Base-by-base conservation (phyloP, 2,329 filamentous ascomycete genomes). In the Xylaria sp. region DNA sequence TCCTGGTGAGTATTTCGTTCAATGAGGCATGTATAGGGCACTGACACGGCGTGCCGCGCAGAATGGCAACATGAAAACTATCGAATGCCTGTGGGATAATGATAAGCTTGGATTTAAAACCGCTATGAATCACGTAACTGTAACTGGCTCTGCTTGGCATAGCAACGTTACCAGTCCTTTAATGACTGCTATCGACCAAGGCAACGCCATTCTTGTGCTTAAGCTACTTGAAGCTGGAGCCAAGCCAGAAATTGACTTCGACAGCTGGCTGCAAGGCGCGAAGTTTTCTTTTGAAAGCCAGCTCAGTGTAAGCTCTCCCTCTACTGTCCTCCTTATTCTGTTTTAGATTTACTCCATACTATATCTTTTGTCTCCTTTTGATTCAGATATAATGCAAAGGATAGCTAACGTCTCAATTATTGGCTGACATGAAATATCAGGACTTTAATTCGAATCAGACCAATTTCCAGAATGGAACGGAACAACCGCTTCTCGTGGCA, bases 401-500 rank as follows among this genome's bases (percentile, higher is more conserved):
- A 4, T 20, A 6, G 50, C 20, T 25, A 10, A 32, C 15, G 34
- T 48, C 30, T 43, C 30, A 9, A 8, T 25, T 28, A 23, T 10
- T 41, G 3, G 20, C 43, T 67, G 25, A 64, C 46, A 41, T 32
- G 36, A 20, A 25, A 45, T 41, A 50, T 53, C 23, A 74, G 72
- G 61, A 71, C 39, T 75, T 70, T 0, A 85, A 90, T 25, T 58
- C 77, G 0, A 89, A 89, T 63, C 78, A 84, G 65, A 77, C 78
- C 1, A 72, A 73, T 0, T 92, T 89, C 76, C 77, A 82, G 3
- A 67, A 77, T 6, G 76, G 72, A 1, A 75, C 86, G 12, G 82
- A 87, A 62, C 92, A 95, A 74, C 92, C 93, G 0, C 80, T 96
- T 15, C 82, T 93, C 10, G 66, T 84, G 3, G 92, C 93, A 15